phyloP scores from a whole-genome alignment of 2,329 filamentous ascomycete genomes.

The Alternaria longipes region DNA sequence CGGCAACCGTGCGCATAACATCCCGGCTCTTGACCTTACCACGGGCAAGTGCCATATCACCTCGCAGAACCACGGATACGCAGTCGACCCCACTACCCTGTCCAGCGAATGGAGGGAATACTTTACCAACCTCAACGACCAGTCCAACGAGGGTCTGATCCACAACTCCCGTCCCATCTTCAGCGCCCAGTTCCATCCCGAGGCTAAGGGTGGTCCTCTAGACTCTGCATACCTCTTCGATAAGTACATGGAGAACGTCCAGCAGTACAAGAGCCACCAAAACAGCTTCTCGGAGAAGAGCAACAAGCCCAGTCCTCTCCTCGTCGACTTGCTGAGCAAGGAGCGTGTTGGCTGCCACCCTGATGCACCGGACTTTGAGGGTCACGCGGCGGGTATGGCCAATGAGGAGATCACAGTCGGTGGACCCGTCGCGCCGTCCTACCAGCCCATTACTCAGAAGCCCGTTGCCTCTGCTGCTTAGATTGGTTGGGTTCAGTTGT shows the following conservation, averaged over 20 bases:
- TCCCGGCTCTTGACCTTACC: conserved; percentile 90
- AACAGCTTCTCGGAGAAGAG: conserved; percentile 77
- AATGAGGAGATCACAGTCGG: conserved; percentile 42
- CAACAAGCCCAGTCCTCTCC: conserved; percentile 84
- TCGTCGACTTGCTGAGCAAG: conserved; percentile 91
- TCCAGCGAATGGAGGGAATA: conserved; percentile 93
- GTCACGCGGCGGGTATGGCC: conserved; percentile 39
- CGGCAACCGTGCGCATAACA: conserved; percentile 98
- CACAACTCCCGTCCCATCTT: conserved; percentile 97
- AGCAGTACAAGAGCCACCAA: conserved; percentile 87
- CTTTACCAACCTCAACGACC: conserved; percentile 98
- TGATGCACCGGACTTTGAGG: conserved; percentile 46
- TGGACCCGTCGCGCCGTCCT: conserved; percentile 39
- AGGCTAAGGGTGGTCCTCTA: conserved; percentile 96
- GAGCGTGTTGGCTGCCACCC: conserved; percentile 86
- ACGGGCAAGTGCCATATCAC: conserved; percentile 99
- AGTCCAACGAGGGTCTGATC: conserved; percentile 96
- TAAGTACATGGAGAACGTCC: conserved; percentile 90
- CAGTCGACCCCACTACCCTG: conserved; percentile 85
- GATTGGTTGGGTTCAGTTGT: not conserved
- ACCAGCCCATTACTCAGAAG: conserved; percentile 44
- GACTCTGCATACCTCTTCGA: conserved; percentile 97
- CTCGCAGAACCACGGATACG: conserved; percentile 97
- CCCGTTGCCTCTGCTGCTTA: conserved; percentile 45
- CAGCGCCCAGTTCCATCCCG: conserved; percentile 98